A percentile compares a stretch with the other conserved stretches of the same genome.
phyloP scores from a whole-genome alignment of 1,139 yeast genomes.

The Blastobotrys aristatus region DNA sequence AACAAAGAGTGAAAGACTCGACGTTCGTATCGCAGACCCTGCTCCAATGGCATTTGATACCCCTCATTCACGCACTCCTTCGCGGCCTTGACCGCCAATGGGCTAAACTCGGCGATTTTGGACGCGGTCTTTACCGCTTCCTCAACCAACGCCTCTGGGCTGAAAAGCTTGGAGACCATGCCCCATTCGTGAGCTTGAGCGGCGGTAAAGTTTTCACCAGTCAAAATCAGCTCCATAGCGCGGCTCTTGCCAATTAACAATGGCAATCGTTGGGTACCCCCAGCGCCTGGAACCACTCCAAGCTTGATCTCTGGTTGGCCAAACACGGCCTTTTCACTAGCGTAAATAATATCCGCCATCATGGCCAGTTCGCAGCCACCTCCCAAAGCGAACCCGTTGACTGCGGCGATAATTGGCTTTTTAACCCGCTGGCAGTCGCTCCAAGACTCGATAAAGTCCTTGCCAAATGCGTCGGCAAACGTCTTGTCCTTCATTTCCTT shows the following conservation, averaged over 20 bases:
- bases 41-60: conserved; percentile 35
- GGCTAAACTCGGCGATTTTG: conserved; percentile 40
- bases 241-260: conserved; percentile 45
- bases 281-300: conserved; percentile 51
- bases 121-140: conserved; percentile 44
- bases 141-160: conserved; percentile 39
- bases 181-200: conserved; percentile 47
- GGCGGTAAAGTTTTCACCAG: conserved; percentile 44
- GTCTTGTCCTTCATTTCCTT: conserved; percentile 44
- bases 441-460: conserved; percentile 39
- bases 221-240: conserved; percentile 46
- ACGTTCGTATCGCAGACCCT: conserved; percentile 43
- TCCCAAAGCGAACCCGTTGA: conserved; percentile 49
- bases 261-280: conserved; percentile 48
- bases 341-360: conserved; percentile 48
- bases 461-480: conserved; percentile 36
- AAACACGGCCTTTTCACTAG: conserved; percentile 45
- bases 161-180: conserved; percentile 41
- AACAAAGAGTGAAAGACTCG: conserved; percentile 42
- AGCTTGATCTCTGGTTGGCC: conserved; percentile 53
- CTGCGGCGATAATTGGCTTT: conserved; percentile 49
- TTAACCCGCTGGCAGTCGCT: conserved; percentile 33
- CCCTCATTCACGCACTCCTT: conserved; percentile 44
- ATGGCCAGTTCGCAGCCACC: conserved; percentile 54
- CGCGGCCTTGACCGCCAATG: conserved; percentile 44